Conservation (phyloP, 2,329 filamentous ascomycete genomes). For the Claviceps pusilla region DNA sequence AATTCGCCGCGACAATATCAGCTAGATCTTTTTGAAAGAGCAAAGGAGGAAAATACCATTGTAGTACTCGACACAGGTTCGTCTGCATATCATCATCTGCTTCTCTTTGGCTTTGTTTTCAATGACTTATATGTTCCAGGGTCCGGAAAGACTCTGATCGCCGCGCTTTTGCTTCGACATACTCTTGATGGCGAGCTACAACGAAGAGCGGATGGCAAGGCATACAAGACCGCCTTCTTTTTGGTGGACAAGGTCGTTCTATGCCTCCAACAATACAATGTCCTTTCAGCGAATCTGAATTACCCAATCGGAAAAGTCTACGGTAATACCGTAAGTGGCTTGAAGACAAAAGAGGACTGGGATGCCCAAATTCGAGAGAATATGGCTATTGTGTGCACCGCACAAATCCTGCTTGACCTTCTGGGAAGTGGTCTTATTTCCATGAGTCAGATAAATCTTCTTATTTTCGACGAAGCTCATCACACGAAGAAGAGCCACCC, state of each 20-base stretch:
- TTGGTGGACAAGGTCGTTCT: conserved; percentile 80
- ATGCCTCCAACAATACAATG: conserved; percentile 76
- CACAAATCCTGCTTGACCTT: conserved; percentile 68
- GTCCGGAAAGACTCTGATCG: conserved; percentile 92
- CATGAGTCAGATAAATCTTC: conserved; percentile 72
- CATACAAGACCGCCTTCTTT: conserved; percentile 64
- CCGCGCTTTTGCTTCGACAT: conserved; percentile 67
- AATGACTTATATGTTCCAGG: conserved; percentile 30
- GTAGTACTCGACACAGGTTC: conserved; percentile 82
- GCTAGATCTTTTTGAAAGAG: conserved; percentile 74
- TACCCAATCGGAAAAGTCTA: conserved; percentile 60
- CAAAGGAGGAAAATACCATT: conserved; percentile 74
- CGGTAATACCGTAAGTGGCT: conserved; percentile 45
- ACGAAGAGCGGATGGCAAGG: conserved; percentile 43
- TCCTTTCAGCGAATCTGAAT: conserved; percentile 67
- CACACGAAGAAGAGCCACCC: conserved; percentile 89
- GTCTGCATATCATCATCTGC: background rate
- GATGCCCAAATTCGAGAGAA: conserved; percentile 40
- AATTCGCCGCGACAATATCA: conserved; percentile 79
- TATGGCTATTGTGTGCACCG: conserved; percentile 85
- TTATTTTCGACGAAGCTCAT: conserved; percentile 93
- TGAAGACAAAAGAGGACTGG: conserved; percentile 32
- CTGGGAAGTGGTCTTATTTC: conserved; percentile 64
- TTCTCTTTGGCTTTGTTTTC: no score
- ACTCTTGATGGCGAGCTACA: conserved; percentile 65